Evolutionary conservation across 371 early-diverging fungal species (phyloP).

Genomic region (Nosema granulosis): DNA sequence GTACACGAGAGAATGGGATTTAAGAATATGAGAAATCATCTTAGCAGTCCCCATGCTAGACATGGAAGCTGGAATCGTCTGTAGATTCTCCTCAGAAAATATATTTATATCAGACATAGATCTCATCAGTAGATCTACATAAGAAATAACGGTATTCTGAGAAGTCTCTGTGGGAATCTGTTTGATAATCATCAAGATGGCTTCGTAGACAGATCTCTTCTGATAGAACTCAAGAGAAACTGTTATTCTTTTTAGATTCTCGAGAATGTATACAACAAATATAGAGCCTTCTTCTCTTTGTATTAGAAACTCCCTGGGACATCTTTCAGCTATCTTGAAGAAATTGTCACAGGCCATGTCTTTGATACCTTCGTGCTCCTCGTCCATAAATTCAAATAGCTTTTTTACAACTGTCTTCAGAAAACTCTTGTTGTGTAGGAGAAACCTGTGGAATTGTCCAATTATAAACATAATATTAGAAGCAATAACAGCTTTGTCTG

Average conservation of each 20-base stretch:
- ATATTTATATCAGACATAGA: constrained; percentile 16
- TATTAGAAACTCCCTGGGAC: constrained; percentile 77
- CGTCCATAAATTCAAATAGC: constrained; percentile 99
- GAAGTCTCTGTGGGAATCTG: constrained; percentile 31
- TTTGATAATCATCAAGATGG: constrained; percentile 45
- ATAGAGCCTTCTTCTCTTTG: constrained; percentile 27
- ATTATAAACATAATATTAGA: constrained; percentile 99
- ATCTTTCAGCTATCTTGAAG: constrained; percentile 90
- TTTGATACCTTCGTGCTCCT: constrained; percentile 94
- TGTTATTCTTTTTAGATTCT: constrained; percentile 40
- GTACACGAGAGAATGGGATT: constrained; percentile 49
- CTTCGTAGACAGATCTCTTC: constrained; percentile 57
- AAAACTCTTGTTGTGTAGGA: constrained; percentile 96
- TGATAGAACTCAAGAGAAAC: constrained; percentile 52
- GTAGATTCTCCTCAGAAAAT: constrained; percentile 29
- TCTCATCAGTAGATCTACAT: constrained; percentile 20
- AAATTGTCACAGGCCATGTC: constrained; percentile 99
- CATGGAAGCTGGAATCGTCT: background rate
- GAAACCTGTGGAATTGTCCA: constrained; percentile 93
- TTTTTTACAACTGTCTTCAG: constrained; percentile 98
- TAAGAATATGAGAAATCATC: constrained; percentile 42
- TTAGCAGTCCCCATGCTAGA: constrained; percentile 20
- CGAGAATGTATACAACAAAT: constrained; percentile 43
- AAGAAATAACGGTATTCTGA: constrained; percentile 15
- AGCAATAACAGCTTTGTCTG: constrained; percentile 97